Base-by-base conservation (phyloP, 192 early-diverging fungal species). In the Dissophora globulifera region DNA sequence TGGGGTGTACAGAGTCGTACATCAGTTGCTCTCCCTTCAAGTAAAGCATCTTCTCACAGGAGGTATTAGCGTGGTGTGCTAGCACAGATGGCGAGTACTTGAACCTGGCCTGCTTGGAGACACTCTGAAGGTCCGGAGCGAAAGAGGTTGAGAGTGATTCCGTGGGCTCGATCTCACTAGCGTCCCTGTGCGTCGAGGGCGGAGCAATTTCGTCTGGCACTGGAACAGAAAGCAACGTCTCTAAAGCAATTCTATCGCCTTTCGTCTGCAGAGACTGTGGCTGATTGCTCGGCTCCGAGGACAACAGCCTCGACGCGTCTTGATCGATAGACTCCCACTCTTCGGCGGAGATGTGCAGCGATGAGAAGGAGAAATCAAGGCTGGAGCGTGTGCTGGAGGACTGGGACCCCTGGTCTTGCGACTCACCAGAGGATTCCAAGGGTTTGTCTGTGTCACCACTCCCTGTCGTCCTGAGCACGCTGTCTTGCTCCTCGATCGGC, bases 31-130 rank as follows among this genome's bases (percentile, higher is more conserved):
- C 41, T 16, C 72, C 72, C 23, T 67, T 61, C n/a, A 76, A 43
- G 25, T 76, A 58, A 1, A 76, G 53, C 72, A 76, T 76, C 30
- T 76, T 76, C 57, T 76, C 72, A 45, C 72, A 76, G 10, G 58
- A 30, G 6, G 72, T 76, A 23, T 67, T 66, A 13, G 72, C 62
- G 33, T 76, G 58, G 32, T 67, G 64, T 2, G 72, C 72, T 0
- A 76, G 58, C 4, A 61, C 64, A 1, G 72, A 76, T 10, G 72
- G 72, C 16, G 72, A 67, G 22, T 56, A 76, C 27, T 60, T 66
- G 63, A 60, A 76, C 17, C 47, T 43, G 11, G 6, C 27, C 3
- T 53, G 58, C 2, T 3, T 17, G 25, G n/a, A 11, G 19, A 33
- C 46, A 20, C n/a, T 17, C 16, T 15, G 26, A 4, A 7, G 32